Base-by-base conservation (phyloP, 1,284 basidiomycete species). In the Chalciporus sp. region DNA sequence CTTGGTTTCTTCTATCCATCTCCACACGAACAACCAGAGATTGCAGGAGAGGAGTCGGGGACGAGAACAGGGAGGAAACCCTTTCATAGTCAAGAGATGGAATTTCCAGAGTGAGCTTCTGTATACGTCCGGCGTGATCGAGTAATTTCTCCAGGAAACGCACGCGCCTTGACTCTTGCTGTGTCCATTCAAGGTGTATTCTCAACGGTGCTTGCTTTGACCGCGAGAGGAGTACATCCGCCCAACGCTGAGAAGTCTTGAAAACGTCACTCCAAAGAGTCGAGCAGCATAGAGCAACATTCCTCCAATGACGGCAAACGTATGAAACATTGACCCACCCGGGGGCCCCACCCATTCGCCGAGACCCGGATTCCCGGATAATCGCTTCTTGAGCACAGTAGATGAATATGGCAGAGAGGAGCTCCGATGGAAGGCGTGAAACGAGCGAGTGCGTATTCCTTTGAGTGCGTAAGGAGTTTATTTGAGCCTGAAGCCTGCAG, bases 301-400 rank as follows among this genome's bases (percentile, higher is more conserved):
- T 40, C 14, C 73, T 63, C 72, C 72, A 74, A 45, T 67, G 60
- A 4, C 58, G 61, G 43, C 61, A 73, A 17, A 73, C 65, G 26
- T 71, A 67, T 11, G 64, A 68, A 14, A 73, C 58, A 39, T 54
- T 51, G 57, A 63, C 20, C 66, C 54, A 59, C 47, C 28, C 16
- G 45, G 48, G 52, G 37, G n/a, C 4, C 20, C 2, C 0, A 8
- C 9, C 20, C 51, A 49, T 6, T 14, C 4, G 14, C n/a, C 1
- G 6, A 2, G 43, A 16, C n/a, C n/a, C n/a, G n/a, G n/a, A n/a
- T 17, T 11, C 20, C n/a, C n/a, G n/a, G n/a, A n/a, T n/a, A n/a
- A n/a, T n/a, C n/a, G n/a, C n/a, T n/a, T n/a, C n/a, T 4, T 53
- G 1, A 33, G 47, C 53, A 5, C 40, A 16, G 17, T 51, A 35